Evolutionary conservation across 495 filamentous ascomycete species (phyloP), one percentile per base, ranked within the genome.

Genomic region (Hypoxylon subgilvum): DNA sequence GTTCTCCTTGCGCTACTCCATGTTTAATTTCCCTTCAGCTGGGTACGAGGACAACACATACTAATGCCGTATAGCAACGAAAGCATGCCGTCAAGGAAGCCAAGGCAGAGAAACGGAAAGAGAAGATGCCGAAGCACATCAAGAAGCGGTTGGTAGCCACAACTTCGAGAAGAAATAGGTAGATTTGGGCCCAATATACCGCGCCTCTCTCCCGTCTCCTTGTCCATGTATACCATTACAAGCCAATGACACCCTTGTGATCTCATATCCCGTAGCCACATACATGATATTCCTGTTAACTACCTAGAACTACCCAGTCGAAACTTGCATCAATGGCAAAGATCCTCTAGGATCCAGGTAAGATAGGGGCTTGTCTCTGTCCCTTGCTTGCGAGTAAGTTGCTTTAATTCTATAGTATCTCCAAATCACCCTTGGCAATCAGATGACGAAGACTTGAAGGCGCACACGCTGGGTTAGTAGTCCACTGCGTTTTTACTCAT

Each of bases 81-180:
- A 98, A 98, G 74, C 79, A 83, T 61, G 86, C 88, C 23, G 89
- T 96, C 45, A 97, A 97, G 74, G 95, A 96, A 67, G 93, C 90
- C 61, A 96, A 96, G 76, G 84, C 89, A 35, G 92, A 96, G 69
- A 86, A 90, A 72, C 76, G 94, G 52, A 91, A 93, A 68, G 87
- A 88, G 12, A 98, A 98, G 76, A 96, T 98, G 74, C 92, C 94
- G 0, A 98, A 98, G 74, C 82, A 96, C 63, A 39, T 92, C 23
- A 98, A 98, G 81, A 96, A 96, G 76, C 85, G 83, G 69, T 55
- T 92, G 45, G 77, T 94, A 23, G 52, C 69, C 4, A 57, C 65
- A 5, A 68, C 68, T 3, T 69, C 77, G 1, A 66, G 68, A 56
- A 75, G 68, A 52, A 74, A 74, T 55, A 73, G 69, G 50, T 74